Evolutionary conservation across 257 asterid species (phyloP).

Genomic region (Nicotiana tomentosiformis): DNA sequence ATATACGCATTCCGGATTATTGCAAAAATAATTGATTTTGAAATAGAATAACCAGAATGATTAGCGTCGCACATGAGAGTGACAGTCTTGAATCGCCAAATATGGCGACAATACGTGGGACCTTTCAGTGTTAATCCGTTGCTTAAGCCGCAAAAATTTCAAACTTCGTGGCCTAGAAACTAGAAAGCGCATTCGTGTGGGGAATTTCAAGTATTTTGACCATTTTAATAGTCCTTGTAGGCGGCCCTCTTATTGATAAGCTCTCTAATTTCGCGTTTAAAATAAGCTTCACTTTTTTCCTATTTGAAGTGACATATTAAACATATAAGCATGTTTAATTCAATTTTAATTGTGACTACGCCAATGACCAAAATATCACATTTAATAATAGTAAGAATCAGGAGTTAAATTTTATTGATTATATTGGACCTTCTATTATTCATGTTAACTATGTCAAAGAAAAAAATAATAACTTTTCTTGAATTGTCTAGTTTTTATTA

Average conservation of each 20-base stretch:
- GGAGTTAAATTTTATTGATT: neutral
- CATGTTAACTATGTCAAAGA: neutral
- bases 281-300: neutral
- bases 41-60: neutral
- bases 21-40: neutral
- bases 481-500: neutral
- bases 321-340: neutral
- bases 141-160: slow-evolving; percentile 1
- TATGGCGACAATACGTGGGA: neutral
- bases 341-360: no score
- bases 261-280: neutral
- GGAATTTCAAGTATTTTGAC: neutral
- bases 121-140: slow-evolving; percentile 7
- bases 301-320: neutral
- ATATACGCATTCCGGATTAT: neutral
- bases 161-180: neutral
- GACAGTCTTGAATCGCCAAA: neutral
- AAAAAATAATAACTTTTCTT: neutral
- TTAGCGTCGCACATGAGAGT: neutral
- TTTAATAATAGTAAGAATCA: no score
- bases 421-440: neutral
- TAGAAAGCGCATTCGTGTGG: neutral
- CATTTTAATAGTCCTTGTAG: neutral
- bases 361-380: neutral
- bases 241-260: neutral